phyloP scores from a whole-genome alignment of 345 rosid genomes.

The Nephelium lappaceum region DNA sequence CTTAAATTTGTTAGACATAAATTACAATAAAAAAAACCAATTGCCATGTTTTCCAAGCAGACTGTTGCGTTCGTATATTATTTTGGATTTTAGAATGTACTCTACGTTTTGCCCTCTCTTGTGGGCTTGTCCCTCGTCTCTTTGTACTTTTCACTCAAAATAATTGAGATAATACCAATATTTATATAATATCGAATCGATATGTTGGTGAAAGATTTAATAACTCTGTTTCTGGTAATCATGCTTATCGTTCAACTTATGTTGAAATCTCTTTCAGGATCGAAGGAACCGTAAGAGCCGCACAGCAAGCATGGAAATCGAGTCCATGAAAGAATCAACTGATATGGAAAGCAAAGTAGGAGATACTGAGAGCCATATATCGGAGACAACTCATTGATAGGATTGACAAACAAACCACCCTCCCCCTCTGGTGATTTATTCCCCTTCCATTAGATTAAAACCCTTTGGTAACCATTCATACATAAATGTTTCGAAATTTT shows the following conservation, averaged over 20 bases:
- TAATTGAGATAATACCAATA: neutral
- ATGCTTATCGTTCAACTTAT: neutral
- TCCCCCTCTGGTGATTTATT: slow-evolving; percentile 20
- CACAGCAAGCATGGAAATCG: slow-evolving; percentile 72
- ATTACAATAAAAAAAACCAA: neutral
- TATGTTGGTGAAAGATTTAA: neutral
- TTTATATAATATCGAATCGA: neutral
- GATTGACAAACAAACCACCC: slow-evolving; percentile 20
- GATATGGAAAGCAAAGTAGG: slow-evolving; percentile 43
- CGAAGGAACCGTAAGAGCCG: slow-evolving; percentile 76
- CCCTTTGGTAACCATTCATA: slow-evolving; percentile 19
- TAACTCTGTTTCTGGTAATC: neutral
- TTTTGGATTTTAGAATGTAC: neutral
- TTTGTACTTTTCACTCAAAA: neutral
- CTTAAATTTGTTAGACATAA: neutral
- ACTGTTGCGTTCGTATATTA: neutral
- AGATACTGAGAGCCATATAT: slow-evolving; percentile 34
- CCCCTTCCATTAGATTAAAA: slow-evolving; percentile 17
- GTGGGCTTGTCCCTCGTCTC: neutral
- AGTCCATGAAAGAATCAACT: slow-evolving; percentile 59
- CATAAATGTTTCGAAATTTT: slow-evolving; percentile 18
- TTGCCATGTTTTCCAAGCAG: neutral
- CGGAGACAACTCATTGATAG: slow-evolving; percentile 42
- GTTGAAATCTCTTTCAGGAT: slow-evolving; percentile 50
- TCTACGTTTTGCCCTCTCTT: neutral